Evolutionary conservation across 225 moss, liverwort and hornwort genomes (phyloP).

Genomic region (Sphagnum contortum): DNA sequence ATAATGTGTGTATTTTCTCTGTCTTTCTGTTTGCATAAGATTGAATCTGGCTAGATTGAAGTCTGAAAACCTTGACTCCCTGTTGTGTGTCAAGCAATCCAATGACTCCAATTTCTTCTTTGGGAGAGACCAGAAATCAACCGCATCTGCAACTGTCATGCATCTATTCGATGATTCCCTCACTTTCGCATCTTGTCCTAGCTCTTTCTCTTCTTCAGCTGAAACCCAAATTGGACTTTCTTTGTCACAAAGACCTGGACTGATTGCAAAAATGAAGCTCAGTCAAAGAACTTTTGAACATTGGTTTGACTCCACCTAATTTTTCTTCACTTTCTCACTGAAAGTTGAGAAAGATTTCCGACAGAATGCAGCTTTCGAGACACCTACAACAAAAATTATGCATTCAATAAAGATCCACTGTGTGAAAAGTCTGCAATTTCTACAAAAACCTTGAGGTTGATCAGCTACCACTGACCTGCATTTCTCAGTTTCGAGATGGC

Average conservation of each 20-base stretch:
- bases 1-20: neutral
- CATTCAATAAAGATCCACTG: too few species aligned
- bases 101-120: slow-evolving; percentile 13
- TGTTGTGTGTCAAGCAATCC: slow-evolving; percentile 15
- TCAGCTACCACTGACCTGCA: neutral
- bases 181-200: slow-evolving; percentile 25
- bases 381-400: too few species aligned
- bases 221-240: too few species aligned
- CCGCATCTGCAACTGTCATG: slow-evolving; percentile 9
- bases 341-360: too few species aligned
- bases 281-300: too few species aligned
- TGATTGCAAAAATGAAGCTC: too few species aligned
- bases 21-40: neutral
- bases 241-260: neutral
- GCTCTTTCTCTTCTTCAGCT: slow-evolving; percentile 31
- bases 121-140: slow-evolving; percentile 9
- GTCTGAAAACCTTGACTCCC: slow-evolving; percentile 23
- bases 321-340: too few species aligned
- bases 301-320: too few species aligned
- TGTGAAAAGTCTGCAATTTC: too few species aligned
- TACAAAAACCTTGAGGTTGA: too few species aligned
- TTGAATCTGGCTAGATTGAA: too few species aligned
- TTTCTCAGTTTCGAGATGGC: slow-evolving; percentile 27
- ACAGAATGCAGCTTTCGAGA: too few species aligned
- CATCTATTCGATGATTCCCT: slow-evolving; percentile 17